These are phyloP conservation scores for Populus simonii DNA, from an alignment of 345 rosid species.

Conservation along the genomic window DNA sequence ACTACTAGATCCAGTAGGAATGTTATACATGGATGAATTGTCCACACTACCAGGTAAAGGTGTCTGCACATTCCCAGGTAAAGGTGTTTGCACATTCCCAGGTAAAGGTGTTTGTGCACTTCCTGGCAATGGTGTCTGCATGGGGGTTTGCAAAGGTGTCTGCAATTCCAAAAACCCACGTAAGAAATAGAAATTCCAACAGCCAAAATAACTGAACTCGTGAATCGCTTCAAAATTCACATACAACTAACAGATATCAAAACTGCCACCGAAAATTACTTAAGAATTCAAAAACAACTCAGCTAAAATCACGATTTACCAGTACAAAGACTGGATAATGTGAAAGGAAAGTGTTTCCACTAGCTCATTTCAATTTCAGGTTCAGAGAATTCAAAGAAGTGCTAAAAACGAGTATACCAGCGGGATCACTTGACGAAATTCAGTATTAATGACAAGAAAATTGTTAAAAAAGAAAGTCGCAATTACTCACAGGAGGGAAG, in stretches of 20 bases:
- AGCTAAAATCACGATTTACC: background rate
- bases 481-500: slow-evolving; percentile 72
- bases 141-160: slow-evolving; percentile 87
- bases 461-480: background rate
- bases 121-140: slow-evolving; percentile 83
- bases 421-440: background rate
- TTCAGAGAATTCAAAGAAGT: background rate
- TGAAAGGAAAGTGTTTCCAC: background rate
- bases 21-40: slow-evolving; percentile 70
- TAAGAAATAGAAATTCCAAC: background rate
- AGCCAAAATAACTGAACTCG: background rate
- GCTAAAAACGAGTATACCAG: slow-evolving; percentile 1
- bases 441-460: background rate
- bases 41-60: slow-evolving; percentile 56
- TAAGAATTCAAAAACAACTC: background rate
- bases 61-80: slow-evolving; percentile 27
- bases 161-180: slow-evolving; percentile 26
- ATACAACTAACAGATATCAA: background rate
- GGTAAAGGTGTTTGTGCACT: slow-evolving; percentile 80
- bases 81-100: slow-evolving; percentile 33
- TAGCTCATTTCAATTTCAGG: background rate
- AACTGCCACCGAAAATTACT: background rate
- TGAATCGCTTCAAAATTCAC: slow-evolving; percentile 5
- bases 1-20: slow-evolving; percentile 71
- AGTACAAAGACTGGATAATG: background rate